Conservation (phyloP, 2,329 filamentous ascomycete species). For the Aspergillus proliferans region DNA sequence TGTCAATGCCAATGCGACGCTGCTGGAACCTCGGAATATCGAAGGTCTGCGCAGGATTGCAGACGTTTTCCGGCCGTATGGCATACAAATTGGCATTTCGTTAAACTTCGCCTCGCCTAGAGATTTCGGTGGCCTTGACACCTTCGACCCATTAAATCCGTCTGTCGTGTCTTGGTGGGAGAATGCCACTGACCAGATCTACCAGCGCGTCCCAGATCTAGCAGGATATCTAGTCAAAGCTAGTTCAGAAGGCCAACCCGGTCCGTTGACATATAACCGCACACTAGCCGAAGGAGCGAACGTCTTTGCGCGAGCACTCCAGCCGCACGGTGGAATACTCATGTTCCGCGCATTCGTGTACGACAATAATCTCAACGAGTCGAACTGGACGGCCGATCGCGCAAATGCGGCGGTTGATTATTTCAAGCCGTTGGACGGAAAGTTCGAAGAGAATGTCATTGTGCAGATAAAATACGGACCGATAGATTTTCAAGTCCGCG, state of each 20-base stretch:
- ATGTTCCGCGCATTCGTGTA: conserved; percentile 72
- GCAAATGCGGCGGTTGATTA: conserved; percentile 65
- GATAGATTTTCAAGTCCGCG: conserved; percentile 68
- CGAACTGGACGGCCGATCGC: conserved; percentile 60
- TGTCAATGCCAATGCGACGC: conserved; percentile 60
- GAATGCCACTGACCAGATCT: conserved; percentile 54
- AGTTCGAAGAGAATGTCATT: conserved; percentile 65
- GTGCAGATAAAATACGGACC: conserved; percentile 70
- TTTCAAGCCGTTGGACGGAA: conserved; percentile 57
- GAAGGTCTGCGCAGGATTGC: not conserved
- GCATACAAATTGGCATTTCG: not conserved
- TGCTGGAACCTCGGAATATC: conserved; percentile 39
- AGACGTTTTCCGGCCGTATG: not conserved
- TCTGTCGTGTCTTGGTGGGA: conserved; percentile 24
- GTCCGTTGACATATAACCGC: conserved; percentile 63
- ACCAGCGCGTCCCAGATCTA: conserved; percentile 58
- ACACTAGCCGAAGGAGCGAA: conserved; percentile 64
- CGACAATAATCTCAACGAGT: conserved; percentile 50
- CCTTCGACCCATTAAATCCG: not conserved
- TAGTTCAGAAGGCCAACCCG: conserved; percentile 66
- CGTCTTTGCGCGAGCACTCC: conserved; percentile 56
- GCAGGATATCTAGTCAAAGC: conserved; percentile 66
- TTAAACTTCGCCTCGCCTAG: not conserved
- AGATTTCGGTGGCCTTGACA: not conserved
- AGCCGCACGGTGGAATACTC: conserved; percentile 56